phyloP scores from a whole-genome alignment of 768 basidiomycete species.

The Suillus placidus region DNA sequence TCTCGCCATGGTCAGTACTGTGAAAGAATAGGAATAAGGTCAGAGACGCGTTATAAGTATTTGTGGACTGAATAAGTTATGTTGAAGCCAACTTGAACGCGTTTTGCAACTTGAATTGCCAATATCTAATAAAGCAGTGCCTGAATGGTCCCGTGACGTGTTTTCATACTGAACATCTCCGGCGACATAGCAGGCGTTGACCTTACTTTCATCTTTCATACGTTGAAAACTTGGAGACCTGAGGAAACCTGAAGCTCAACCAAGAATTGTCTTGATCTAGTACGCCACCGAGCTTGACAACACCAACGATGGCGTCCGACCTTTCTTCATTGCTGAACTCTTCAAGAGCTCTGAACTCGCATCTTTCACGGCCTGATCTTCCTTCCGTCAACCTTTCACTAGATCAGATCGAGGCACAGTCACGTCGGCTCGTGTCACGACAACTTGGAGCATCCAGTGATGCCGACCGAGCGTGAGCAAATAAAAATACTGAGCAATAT shows the following conservation, averaged over 20 bases:
- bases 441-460: constrained; percentile 67
- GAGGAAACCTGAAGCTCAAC: background rate
- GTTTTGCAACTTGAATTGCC: too few relatives aligned
- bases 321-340: constrained; percentile 72
- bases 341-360: constrained; percentile 74
- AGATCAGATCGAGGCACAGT: constrained; percentile 95
- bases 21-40: background rate
- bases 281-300: constrained; percentile 1
- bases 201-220: background rate
- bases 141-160: constrained; percentile 9
- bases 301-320: constrained; percentile 42
- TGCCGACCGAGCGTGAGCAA: constrained; percentile 70
- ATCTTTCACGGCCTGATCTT: constrained; percentile 77
- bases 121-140: background rate
- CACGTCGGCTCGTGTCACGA: constrained; percentile 76
- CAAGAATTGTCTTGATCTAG: background rate
- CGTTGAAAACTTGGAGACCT: background rate
- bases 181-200: background rate
- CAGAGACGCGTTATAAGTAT: constrained; percentile 4
- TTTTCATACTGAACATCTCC: constrained; percentile 9
- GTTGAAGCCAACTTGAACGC: background rate
- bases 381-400: constrained; percentile 88
- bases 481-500: constrained; percentile 12
- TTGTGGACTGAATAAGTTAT: background rate
- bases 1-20: background rate